Base-by-base conservation (phyloP, 768 basidiomycete species). In the Fibroporia radiculosa region DNA sequence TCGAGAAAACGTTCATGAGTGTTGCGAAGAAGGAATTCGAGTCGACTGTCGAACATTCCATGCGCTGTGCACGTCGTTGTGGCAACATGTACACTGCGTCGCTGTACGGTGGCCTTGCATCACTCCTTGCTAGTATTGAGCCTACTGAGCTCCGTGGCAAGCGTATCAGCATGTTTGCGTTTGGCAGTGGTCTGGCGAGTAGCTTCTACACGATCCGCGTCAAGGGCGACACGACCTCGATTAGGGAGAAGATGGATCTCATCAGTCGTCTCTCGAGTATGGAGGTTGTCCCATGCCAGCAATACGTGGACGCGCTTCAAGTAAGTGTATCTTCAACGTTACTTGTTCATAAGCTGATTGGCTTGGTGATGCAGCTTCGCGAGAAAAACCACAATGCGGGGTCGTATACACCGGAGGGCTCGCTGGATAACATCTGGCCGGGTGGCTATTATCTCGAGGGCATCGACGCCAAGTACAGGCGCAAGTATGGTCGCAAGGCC, bases 51-150 rank as follows among this genome's bases (percentile, higher is more conserved):
- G 79, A 79, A 51, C 87, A 91, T 6, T 75, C 72, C 20, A 93
- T 95, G 80, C 79, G 82, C 45, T 86, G 84, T 70, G 91, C 93
- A 22, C 78, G 80, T 60, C 82, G 93, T 35, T 79, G 95, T 52
- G 96, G 96, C 12, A 98, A 99, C 80, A 95, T 93, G 85, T 97
- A 99, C 75, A 95, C 96, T 11, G 96, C 85, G 12, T 93, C 91
- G 13, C 73, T 99, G 10, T 98, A 93, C 62, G 93, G 91, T 35
- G 93, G 92, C 54, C 80, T 99, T 48, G 87, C 93, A 29, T 91
- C 88, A 6, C 71, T 98, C 23, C 60, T 99, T 33, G 77, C 86
- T 35, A 73, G 73, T 20, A 77, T 89, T 29, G 78, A 82, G 55
- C 82, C 88, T 7, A 64, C 75, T 6, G 72, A 79, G 52, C 71